Percentiles rank a stretch among this genome's conserved stretches.
phyloP scores from a whole-genome alignment of 768 basidiomycete genomes.

The Suillus hirtellus region DNA sequence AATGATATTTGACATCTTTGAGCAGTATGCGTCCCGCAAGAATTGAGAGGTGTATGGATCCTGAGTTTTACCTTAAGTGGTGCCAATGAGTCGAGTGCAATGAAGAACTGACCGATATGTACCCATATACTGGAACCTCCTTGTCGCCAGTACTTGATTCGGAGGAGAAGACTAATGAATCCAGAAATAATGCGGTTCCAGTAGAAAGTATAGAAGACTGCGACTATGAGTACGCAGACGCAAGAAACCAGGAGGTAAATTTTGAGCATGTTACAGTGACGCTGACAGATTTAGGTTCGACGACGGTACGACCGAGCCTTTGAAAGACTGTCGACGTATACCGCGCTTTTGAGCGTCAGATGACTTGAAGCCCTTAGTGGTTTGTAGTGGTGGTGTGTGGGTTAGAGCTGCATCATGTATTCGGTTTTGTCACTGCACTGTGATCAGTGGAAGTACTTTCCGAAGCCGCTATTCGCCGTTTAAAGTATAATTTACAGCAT shows the following conservation, averaged over 20 bases:
- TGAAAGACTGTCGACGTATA: not conserved
- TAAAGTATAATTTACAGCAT: not conserved
- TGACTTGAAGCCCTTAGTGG: not conserved
- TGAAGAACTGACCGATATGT: constrained; percentile 61
- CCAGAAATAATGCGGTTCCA: constrained; percentile 84
- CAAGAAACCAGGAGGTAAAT: constrained; percentile 63
- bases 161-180: constrained; percentile 62
- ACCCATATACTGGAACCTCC: constrained; percentile 80
- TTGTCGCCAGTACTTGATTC: constrained; percentile 77
- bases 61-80: constrained; percentile 38
- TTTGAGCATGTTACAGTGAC: constrained; percentile 48
- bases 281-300: not conserved
- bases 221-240: constrained; percentile 51
- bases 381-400: not conserved
- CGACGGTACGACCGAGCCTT: not conserved
- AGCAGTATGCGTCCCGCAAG: constrained; percentile 85
- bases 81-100: not conserved
- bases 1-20: constrained; percentile 87
- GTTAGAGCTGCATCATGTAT: constrained; percentile 4
- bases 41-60: constrained; percentile 89
- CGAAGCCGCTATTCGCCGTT: constrained; percentile 1
- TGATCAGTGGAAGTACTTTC: not conserved
- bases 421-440: not conserved
- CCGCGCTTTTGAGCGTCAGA: not conserved
- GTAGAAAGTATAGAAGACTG: constrained; percentile 84